Percentiles rank a stretch among this genome's conserved stretches.
Conservation (phyloP, 257 asterid genomes). For the Solanum chaucha region DNA sequence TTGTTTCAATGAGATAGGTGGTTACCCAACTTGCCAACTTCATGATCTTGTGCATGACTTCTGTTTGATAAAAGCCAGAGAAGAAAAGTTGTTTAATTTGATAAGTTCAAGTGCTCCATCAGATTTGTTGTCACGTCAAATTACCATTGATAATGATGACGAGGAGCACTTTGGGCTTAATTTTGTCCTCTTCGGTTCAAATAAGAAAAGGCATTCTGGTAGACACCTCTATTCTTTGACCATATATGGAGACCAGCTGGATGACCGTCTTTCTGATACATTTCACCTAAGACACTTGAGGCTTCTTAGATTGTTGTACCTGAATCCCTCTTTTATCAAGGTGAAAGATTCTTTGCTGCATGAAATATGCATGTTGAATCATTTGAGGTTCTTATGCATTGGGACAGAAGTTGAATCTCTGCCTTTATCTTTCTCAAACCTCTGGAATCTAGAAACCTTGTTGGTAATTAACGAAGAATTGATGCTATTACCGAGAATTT, state of each 20-base stretch:
- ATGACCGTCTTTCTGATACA: too few relatives aligned
- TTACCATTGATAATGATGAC: too few relatives aligned
- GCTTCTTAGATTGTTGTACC: neutral
- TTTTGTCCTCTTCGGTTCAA: neutral
- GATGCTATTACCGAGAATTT: neutral
- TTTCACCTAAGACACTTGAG: neutral
- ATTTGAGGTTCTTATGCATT: neutral
- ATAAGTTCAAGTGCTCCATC: too few relatives aligned
- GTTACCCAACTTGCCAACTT: too few relatives aligned
- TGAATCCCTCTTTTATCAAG: neutral
- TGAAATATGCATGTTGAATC: neutral
- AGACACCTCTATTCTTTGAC: neutral
- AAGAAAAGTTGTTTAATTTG: too few relatives aligned
- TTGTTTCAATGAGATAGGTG: too few relatives aligned
- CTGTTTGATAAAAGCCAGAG: too few relatives aligned
- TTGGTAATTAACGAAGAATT: fast-evolving
- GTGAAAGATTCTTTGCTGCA: neutral
- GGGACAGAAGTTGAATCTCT: neutral
- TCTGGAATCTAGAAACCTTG: neutral
- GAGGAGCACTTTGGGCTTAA: too few relatives aligned
- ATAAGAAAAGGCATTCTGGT: neutral
- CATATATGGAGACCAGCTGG: neutral
- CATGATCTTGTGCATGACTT: too few relatives aligned
- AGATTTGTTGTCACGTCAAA: too few relatives aligned
- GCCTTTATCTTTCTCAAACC: neutral